Percentiles rank a stretch among this genome's conserved stretches.
These are phyloP conservation scores for Hygrophila difformis DNA, from an alignment of 257 asterid species.

Conservation along the genomic window DNA sequence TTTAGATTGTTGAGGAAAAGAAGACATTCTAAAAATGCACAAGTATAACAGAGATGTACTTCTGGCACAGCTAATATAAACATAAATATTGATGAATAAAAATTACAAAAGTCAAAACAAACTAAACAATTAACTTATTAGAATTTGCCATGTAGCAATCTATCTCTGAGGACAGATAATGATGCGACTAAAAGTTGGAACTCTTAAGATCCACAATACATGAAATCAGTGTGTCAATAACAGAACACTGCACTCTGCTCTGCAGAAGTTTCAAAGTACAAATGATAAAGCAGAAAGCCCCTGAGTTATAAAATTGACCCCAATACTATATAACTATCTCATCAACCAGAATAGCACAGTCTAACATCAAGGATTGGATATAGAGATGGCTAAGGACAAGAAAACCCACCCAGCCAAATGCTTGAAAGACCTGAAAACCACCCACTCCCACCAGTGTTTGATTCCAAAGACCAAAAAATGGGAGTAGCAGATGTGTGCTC, in stretches of 20 bases:
- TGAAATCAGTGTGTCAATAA: not conserved
- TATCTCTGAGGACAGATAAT: not conserved
- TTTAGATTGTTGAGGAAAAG: not conserved
- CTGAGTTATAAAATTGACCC: not conserved
- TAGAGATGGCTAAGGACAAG: no score
- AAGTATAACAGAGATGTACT: not conserved
- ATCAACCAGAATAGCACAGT: no score
- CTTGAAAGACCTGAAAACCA: no score
- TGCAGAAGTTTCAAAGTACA: not conserved
- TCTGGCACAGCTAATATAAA: not conserved
- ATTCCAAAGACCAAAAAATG: no score
- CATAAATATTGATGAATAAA: not conserved
- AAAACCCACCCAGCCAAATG: no score
- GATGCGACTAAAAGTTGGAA: not conserved
- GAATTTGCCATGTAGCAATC: not conserved
- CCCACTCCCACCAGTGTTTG: no score
- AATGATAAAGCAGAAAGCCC: not conserved
- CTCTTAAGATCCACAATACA: not conserved
- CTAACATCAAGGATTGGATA: no score
- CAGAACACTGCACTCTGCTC: not conserved
- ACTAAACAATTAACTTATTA: not conserved
- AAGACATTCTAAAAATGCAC: slow-evolving; percentile 1
- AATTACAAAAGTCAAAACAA: not conserved
- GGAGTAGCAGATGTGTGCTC: no score
- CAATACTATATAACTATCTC: not conserved